These are phyloP conservation scores for Solanum hybrid DNA, from an alignment of 305 asterid species.

Conservation along the genomic window DNA sequence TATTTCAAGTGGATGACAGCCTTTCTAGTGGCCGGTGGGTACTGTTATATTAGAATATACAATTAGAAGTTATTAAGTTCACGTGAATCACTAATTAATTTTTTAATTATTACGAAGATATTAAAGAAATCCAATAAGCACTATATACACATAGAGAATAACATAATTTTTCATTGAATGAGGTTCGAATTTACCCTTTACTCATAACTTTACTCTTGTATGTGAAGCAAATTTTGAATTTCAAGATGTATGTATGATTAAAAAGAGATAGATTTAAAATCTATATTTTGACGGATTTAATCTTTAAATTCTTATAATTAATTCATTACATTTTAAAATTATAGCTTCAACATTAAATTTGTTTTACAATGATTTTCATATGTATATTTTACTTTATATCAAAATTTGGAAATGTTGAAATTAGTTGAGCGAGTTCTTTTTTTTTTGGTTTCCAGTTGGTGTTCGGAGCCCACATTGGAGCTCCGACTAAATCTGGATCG, in stretches of 20 bases:
- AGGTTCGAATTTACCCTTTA: not conserved
- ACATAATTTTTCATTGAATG: too few relatives aligned
- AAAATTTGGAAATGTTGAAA: not conserved
- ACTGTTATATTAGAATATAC: not conserved
- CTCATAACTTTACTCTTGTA: too few relatives aligned
- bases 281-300: not conserved
- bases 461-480: too few relatives aligned
- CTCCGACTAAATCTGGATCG: too few relatives aligned
- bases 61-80: not conserved
- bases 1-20: slow-evolving; percentile 6
- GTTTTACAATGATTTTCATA: not conserved
- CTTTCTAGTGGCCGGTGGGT: not conserved
- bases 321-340: not conserved
- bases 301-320: not conserved
- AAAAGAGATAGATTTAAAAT: not conserved
- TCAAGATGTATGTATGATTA: not conserved
- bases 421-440: not conserved
- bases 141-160: not conserved
- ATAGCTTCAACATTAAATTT: not conserved
- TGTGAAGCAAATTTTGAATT: not conserved
- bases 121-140: not conserved
- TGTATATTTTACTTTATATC: not conserved
- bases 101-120: fast-evolving
- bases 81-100: not conserved
- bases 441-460: too few relatives aligned